Percentiles rank a stretch among this genome's conserved stretches.
phyloP scores from a whole-genome alignment of 2,329 filamentous ascomycete genomes.

The Ascocoryne sarcoides region DNA sequence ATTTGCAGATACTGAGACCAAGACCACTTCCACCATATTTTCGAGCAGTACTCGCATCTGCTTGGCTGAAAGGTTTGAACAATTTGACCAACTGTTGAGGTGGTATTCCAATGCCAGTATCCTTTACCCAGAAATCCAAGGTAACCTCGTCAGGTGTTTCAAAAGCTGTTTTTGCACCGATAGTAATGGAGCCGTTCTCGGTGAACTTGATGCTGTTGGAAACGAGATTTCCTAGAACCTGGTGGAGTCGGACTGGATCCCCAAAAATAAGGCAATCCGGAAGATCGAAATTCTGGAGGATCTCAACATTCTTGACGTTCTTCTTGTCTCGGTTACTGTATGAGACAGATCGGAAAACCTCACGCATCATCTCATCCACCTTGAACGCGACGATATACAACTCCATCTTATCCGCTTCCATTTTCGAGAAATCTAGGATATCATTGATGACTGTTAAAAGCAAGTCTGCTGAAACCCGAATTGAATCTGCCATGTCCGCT shows the following conservation, averaged over 20 bases:
- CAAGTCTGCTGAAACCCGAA: constrained; percentile 76
- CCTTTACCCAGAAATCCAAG: constrained; percentile 76
- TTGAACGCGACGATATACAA: constrained; percentile 65
- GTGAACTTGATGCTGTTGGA: constrained; percentile 95
- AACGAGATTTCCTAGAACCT: constrained; percentile 73
- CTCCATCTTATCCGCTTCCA: constrained; percentile 82
- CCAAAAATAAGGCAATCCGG: constrained; percentile 60
- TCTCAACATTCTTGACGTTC: constrained; percentile 52
- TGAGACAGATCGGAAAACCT: constrained; percentile 56
- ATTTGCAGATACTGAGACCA: constrained; percentile 89
- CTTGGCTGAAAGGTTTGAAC: constrained; percentile 88
- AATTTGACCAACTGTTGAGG: constrained; percentile 74
- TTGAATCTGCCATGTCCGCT: constrained; percentile 78
- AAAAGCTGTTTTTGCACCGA: constrained; percentile 63
- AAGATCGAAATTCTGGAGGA: constrained; percentile 61
- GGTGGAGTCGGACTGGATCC: constrained; percentile 57
- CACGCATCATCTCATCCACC: constrained; percentile 55
- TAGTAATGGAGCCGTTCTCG: constrained; percentile 74
- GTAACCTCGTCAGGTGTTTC: constrained; percentile 64
- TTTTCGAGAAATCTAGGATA: constrained; percentile 90
- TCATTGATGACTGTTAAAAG: constrained; percentile 92
- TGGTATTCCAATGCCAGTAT: constrained; percentile 87
- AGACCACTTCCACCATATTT: constrained; percentile 90
- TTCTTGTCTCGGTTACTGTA: constrained; percentile 58
- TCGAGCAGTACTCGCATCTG: constrained; percentile 79